These are phyloP conservation scores for Fusarium stilboides DNA, from an alignment of 2,329 filamentous ascomycete species.

Conservation along the genomic window DNA sequence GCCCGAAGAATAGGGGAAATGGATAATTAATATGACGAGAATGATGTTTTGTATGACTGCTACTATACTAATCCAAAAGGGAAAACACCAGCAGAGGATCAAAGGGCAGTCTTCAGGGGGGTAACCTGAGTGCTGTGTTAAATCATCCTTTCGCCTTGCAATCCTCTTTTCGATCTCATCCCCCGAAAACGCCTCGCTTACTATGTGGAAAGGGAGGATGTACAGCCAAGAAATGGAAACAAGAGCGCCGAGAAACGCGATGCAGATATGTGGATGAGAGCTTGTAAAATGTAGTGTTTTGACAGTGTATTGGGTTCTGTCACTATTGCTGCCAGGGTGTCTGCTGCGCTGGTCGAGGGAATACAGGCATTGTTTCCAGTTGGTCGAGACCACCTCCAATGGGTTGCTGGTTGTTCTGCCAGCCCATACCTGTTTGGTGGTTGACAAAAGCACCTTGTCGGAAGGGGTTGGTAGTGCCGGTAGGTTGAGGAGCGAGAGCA, in stretches of 20 bases:
- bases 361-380: constrained; percentile 84
- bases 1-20: background rate
- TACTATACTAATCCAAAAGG: constrained; percentile 48
- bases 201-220: constrained; percentile 49
- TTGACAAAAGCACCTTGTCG: constrained; percentile 92
- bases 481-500: constrained; percentile 79
- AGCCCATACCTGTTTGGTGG: constrained; percentile 87
- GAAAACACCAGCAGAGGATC: constrained; percentile 32
- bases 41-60: constrained; percentile 45
- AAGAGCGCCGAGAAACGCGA: constrained; percentile 24
- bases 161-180: constrained; percentile 46
- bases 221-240: constrained; percentile 42
- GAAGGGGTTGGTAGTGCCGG: constrained; percentile 95
- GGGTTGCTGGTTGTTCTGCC: constrained; percentile 84
- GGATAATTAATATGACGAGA: constrained; percentile 12
- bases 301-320: background rate
- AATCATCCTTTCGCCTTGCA: constrained; percentile 29
- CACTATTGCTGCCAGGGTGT: constrained; percentile 71
- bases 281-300: constrained; percentile 12
- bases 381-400: constrained; percentile 88
- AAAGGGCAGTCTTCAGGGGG: constrained; percentile 3
- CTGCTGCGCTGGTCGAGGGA: constrained; percentile 82
- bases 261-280: constrained; percentile 22
- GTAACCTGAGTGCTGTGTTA: constrained; percentile 1
- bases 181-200: constrained; percentile 54